These are phyloP conservation scores for Candida pseudoglaebosa DNA, from an alignment of 805 yeast genomes.

Conservation along the genomic window DNA sequence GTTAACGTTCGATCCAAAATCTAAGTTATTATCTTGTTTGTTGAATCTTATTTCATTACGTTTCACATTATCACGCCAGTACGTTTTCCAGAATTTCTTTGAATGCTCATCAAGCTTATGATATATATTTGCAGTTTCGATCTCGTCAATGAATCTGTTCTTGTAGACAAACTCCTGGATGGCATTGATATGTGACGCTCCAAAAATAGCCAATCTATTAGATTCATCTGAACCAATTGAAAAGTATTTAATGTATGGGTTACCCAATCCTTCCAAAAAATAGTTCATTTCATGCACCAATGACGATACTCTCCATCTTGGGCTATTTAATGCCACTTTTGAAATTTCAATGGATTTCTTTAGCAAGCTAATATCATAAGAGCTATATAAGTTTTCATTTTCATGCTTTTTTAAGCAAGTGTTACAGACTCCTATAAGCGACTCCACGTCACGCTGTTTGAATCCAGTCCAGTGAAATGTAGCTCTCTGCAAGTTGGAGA, in stretches of 20 bases:
- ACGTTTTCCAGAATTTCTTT: slow-evolving; percentile 48
- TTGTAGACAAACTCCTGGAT: slow-evolving; percentile 52
- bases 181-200: slow-evolving; percentile 54
- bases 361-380: slow-evolving; percentile 39
- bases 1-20: slow-evolving; percentile 12
- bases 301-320: slow-evolving; percentile 56
- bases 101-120: slow-evolving; percentile 31
- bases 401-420: slow-evolving; percentile 38
- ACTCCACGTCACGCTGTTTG: slow-evolving; percentile 52
- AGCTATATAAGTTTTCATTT: slow-evolving; percentile 22
- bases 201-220: slow-evolving; percentile 35
- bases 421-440: slow-evolving; percentile 46
- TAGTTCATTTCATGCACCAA: slow-evolving; percentile 65
- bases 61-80: slow-evolving; percentile 44
- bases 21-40: slow-evolving; percentile 34
- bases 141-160: slow-evolving; percentile 41
- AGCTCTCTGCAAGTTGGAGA: slow-evolving; percentile 59
- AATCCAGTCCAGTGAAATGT: slow-evolving; percentile 79
- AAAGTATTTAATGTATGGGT: slow-evolving; percentile 33
- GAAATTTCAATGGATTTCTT: slow-evolving; percentile 43
- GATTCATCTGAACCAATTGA: slow-evolving; percentile 39
- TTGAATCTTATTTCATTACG: slow-evolving; percentile 35
- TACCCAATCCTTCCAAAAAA: slow-evolving; percentile 45
- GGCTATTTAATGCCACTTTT: slow-evolving; percentile 45
- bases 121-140: slow-evolving; percentile 22